A percentile compares a stretch with the other conserved stretches of the same genome.
phyloP scores from a whole-genome alignment of 1,139 yeast genomes.

The Protomyces inundatus region DNA sequence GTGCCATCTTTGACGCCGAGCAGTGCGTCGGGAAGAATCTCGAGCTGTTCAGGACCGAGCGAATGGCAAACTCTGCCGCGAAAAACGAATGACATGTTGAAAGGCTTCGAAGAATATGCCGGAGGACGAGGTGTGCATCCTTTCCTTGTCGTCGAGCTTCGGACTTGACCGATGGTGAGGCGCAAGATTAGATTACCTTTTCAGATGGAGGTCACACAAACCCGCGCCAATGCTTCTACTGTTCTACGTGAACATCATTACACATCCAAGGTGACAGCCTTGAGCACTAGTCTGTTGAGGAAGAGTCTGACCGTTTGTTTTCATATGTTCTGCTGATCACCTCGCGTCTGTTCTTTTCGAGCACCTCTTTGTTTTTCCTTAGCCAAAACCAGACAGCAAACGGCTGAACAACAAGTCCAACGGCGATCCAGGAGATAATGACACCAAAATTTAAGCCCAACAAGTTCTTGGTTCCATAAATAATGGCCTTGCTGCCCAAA shows the following conservation, averaged over 20 bases:
- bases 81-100: conserved; percentile 4
- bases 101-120: background rate
- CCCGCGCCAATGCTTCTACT: background rate
- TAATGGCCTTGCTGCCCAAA: conserved; percentile 53
- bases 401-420: conserved; percentile 48
- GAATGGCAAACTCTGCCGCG: conserved; percentile 57
- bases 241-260: too few relatives aligned
- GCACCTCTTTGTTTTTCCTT: conserved; percentile 14
- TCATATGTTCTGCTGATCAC: background rate
- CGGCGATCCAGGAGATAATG: conserved; percentile 53
- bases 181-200: background rate
- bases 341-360: conserved; percentile 6
- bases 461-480: conserved; percentile 52
- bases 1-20: conserved; percentile 55
- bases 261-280: too few relatives aligned
- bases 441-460: conserved; percentile 58
- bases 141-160: background rate
- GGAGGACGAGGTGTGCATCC: background rate
- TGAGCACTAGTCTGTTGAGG: too few relatives aligned
- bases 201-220: background rate
- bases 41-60: conserved; percentile 46
- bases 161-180: background rate
- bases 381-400: conserved; percentile 40
- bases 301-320: too few relatives aligned
- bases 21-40: conserved; percentile 48